Conservation (phyloP, 495 filamentous ascomycete species). For the Neurospora sp. region DNA sequence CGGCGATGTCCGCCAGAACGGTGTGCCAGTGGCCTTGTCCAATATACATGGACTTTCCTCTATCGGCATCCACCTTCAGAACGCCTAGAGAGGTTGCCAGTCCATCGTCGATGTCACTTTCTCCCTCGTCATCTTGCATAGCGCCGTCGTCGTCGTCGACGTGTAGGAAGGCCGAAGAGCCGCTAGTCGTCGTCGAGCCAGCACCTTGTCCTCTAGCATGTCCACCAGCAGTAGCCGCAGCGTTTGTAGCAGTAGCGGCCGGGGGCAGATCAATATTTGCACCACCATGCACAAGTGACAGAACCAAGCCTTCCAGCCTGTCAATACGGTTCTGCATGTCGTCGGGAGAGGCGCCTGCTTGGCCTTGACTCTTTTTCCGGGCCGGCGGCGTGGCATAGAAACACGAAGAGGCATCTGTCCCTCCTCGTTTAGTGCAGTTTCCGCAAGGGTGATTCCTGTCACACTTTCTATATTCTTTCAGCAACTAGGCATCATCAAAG, state of each 20-base stretch:
- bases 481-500: not conserved
- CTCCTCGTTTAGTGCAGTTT: constrained; percentile 77
- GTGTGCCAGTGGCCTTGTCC: constrained; percentile 87
- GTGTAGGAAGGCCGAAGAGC: constrained; percentile 46
- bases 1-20: constrained; percentile 79
- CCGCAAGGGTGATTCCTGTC: constrained; percentile 88
- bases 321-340: constrained; percentile 99
- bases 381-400: constrained; percentile 74
- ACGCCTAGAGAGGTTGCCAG: constrained; percentile 77
- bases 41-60: constrained; percentile 71
- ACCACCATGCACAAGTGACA: constrained; percentile 93
- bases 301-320: constrained; percentile 84
- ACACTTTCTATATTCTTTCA: constrained; percentile 53
- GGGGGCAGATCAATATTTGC: constrained; percentile 34
- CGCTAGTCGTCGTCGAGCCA: constrained; percentile 52
- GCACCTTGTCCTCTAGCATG: constrained; percentile 42
- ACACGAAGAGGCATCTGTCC: constrained; percentile 69
- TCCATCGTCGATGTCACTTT: constrained; percentile 76
- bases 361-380: constrained; percentile 66
- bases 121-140: constrained; percentile 45
- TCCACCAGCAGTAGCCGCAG: constrained; percentile 49
- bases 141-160: constrained; percentile 44
- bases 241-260: constrained; percentile 16
- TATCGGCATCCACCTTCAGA: constrained; percentile 76
- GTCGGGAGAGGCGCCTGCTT: constrained; percentile 60